Evolutionary conservation across 345 rosid species (phyloP).

Genomic region (Lepidium africanum): DNA sequence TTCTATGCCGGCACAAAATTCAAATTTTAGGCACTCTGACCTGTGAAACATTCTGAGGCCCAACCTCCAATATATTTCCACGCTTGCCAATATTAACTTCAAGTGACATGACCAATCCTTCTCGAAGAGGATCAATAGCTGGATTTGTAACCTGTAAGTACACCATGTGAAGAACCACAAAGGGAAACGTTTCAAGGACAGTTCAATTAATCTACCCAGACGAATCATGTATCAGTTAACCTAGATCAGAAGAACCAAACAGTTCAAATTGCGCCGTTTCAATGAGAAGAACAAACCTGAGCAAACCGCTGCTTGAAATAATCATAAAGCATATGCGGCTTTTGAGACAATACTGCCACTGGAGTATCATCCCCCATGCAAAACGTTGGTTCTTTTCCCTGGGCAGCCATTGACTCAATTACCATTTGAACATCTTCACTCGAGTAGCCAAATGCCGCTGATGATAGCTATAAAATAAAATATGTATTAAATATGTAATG

Average conservation of each 20-base stretch:
- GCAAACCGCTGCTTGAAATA: constrained; percentile 99
- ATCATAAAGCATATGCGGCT: constrained; percentile 91
- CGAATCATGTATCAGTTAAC: background rate
- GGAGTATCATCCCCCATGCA: constrained; percentile 99
- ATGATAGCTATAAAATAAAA: too few species aligned
- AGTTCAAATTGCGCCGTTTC: background rate
- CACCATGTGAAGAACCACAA: constrained; percentile 7
- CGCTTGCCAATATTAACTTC: constrained; percentile 95
- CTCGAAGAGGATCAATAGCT: constrained; percentile 96
- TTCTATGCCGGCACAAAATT: background rate
- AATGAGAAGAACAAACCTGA: constrained; percentile 51
- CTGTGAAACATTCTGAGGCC: constrained; percentile 96
- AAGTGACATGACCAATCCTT: constrained; percentile 97
- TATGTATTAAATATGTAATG: background rate
- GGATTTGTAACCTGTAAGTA: constrained; percentile 86
- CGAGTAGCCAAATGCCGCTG: constrained; percentile 97
- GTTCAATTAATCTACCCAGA: background rate
- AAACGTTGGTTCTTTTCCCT: constrained; percentile 98
- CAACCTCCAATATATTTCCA: constrained; percentile 83
- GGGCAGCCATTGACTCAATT: constrained; percentile 94
- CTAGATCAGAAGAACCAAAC: background rate
- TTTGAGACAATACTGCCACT: constrained; percentile 84
- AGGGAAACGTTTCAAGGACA: constrained; percentile 1
- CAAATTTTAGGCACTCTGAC: constrained; percentile 31
- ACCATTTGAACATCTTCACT: constrained; percentile 99